These are phyloP conservation scores for Smallanthus sonchifolius DNA, from an alignment of 129 eudicot species.

Conservation along the genomic window DNA sequence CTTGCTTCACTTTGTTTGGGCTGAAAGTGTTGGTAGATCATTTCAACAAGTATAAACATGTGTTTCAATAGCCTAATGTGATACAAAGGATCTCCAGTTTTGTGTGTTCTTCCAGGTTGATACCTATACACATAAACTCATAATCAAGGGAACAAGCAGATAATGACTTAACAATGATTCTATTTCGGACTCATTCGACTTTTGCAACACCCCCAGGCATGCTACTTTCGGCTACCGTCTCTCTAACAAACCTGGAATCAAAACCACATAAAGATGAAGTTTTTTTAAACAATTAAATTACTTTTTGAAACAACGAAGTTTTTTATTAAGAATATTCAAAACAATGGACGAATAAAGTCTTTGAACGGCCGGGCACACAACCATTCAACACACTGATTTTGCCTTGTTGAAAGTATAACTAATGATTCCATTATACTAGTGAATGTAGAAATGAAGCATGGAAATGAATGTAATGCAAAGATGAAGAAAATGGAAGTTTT, in stretches of 20 bases:
- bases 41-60: neutral
- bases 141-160: too few species aligned
- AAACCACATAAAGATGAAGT: neutral
- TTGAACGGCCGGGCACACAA: too few species aligned
- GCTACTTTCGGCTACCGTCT: slow-evolving; percentile 77
- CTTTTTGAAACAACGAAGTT: neutral
- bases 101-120: too few species aligned
- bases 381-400: too few species aligned
- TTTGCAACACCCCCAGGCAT: slow-evolving; percentile 76
- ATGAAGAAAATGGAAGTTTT: slow-evolving; percentile 1
- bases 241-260: slow-evolving; percentile 68
- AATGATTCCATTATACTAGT: neutral
- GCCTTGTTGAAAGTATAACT: neutral
- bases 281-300: neutral
- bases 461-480: neutral
- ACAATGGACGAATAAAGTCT: too few species aligned
- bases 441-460: neutral
- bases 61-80: neutral
- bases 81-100: neutral
- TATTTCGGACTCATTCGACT: slow-evolving; percentile 47
- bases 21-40: neutral
- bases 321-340: neutral
- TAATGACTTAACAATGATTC: neutral
- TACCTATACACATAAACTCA: too few species aligned
- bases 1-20: neutral